Base-by-base conservation (phyloP, 2,329 filamentous ascomycete species). In the Cladosporium sp. region DNA sequence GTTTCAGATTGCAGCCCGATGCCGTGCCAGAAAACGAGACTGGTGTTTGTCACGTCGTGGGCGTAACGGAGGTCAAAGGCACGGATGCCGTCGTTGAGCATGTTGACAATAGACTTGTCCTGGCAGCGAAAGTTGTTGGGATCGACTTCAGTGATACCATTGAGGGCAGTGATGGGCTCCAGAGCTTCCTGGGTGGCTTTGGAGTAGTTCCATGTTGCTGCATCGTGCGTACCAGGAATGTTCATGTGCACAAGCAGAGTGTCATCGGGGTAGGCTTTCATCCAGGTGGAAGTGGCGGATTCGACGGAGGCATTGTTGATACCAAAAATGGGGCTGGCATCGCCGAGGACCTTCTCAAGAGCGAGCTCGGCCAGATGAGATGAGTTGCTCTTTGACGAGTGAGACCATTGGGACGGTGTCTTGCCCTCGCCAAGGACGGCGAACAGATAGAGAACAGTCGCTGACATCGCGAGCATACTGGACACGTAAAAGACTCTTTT, bases 11-110 rank as follows among this genome's bases (percentile, higher is more conserved):
- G 69, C 28, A 82, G 69, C 6, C 76, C 79, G 34, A 74, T 61
- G 6, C 71, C 70, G 63, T 82, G 80, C 72, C 77, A 82, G 68
- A 81, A 82, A 3, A 80, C 75, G 1, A 82, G 69, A 1, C 68
- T 72, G 8, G 69, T 73, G 54, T 76, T 77, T 2, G 75, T 75
- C 2, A 76, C 72, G 62, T 82, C 80, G 34, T 77, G 71, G 2
- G 78, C 79, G 63, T 77, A 79, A n/a, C 79, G 72, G 39, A 82
- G 67, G 62, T 82, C 80, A 59, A 82, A 80, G 37, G 75, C 80
- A 15, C 80, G 76, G 14, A 82, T 75, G 6, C 80, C 80, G 25
- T 70, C 71, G 47, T 77, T 70, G 0, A 83, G 72, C 67, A 77
- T 75, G 19, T 69, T 67, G 14, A 73, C 63, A 0, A 81, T 65